Conservation (phyloP, 805 yeast genomes). For the Candida vaughaniae region DNA sequence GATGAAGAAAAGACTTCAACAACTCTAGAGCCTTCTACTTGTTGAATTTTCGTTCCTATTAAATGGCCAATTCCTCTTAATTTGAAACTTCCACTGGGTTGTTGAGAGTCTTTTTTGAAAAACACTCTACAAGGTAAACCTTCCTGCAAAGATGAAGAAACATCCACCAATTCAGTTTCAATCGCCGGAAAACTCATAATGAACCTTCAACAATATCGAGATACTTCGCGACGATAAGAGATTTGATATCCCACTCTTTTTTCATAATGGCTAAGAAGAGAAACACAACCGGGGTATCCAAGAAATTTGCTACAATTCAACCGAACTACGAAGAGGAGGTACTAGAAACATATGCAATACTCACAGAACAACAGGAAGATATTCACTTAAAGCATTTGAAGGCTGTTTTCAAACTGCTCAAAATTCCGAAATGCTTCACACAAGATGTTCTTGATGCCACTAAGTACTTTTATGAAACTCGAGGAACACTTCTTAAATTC, state of each 20-base stretch:
- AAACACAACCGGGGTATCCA: slow-evolving; percentile 6
- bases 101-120: slow-evolving; percentile 51
- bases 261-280: slow-evolving; percentile 9
- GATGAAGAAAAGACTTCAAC: slow-evolving; percentile 27
- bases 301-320: slow-evolving; percentile 15
- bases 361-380: slow-evolving; percentile 25
- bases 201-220: neutral
- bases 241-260: neutral
- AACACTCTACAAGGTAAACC: slow-evolving; percentile 36
- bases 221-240: neutral
- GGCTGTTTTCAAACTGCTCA: slow-evolving; percentile 20
- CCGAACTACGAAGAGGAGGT: slow-evolving; percentile 34
- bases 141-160: slow-evolving; percentile 24
- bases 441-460: slow-evolving; percentile 30
- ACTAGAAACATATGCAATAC: slow-evolving; percentile 27
- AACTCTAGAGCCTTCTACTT: slow-evolving; percentile 19
- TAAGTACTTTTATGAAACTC: slow-evolving; percentile 29
- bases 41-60: slow-evolving; percentile 28
- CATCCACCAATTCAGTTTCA: slow-evolving; percentile 37
- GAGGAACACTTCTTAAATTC: slow-evolving; percentile 14
- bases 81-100: slow-evolving; percentile 60
- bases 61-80: slow-evolving; percentile 54
- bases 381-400: slow-evolving; percentile 26
- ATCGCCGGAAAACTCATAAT: slow-evolving; percentile 21
- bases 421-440: slow-evolving; percentile 32